Evolutionary conservation across 352 stramenopile species (phyloP).

Genomic region (Phytophthora cajani): DNA sequence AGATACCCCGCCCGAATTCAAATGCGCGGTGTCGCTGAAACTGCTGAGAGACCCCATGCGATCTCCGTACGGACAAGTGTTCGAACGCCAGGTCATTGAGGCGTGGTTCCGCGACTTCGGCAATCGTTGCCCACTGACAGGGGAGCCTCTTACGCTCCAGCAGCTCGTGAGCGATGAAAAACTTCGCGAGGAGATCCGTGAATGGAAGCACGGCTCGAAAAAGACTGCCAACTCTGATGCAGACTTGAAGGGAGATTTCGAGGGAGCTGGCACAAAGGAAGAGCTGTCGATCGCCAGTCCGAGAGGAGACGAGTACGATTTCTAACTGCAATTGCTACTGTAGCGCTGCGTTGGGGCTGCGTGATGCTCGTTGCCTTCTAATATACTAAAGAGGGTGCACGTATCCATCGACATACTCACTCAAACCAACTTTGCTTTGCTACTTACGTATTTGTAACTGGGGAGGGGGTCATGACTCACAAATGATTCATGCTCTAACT

Average conservation of each 20-base stretch:
- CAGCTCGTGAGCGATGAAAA: slow-evolving; percentile 63
- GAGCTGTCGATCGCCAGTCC: slow-evolving; percentile 16
- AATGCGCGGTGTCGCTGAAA: slow-evolving; percentile 80
- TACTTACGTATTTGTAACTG: too few relatives aligned
- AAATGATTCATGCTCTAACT: too few relatives aligned
- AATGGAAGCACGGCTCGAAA: slow-evolving; percentile 67
- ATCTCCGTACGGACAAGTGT: slow-evolving; percentile 81
- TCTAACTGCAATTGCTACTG: slow-evolving; percentile 10
- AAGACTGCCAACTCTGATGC: slow-evolving; percentile 13
- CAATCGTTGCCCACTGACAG: slow-evolving; percentile 80
- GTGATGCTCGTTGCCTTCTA: background rate
- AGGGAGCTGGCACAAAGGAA: slow-evolving; percentile 1
- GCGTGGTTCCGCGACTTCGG: slow-evolving; percentile 86
- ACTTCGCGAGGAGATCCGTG: slow-evolving; percentile 62
- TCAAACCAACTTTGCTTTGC: too few relatives aligned
- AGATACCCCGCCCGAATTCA: slow-evolving; percentile 63
- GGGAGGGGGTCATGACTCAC: too few relatives aligned
- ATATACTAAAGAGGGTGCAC: too few relatives aligned
- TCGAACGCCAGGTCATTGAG: slow-evolving; percentile 80
- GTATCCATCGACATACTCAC: background rate
- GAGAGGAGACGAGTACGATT: slow-evolving; percentile 36
- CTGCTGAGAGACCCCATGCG: slow-evolving; percentile 72
- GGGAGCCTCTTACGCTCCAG: slow-evolving; percentile 62
- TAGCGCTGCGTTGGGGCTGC: background rate
- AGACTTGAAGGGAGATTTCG: slow-evolving; percentile 9